Evolutionary conservation across 805 yeast genomes (phyloP), one percentile per base, ranked within the genome.

Genomic region (Myxozyma monticola): DNA sequence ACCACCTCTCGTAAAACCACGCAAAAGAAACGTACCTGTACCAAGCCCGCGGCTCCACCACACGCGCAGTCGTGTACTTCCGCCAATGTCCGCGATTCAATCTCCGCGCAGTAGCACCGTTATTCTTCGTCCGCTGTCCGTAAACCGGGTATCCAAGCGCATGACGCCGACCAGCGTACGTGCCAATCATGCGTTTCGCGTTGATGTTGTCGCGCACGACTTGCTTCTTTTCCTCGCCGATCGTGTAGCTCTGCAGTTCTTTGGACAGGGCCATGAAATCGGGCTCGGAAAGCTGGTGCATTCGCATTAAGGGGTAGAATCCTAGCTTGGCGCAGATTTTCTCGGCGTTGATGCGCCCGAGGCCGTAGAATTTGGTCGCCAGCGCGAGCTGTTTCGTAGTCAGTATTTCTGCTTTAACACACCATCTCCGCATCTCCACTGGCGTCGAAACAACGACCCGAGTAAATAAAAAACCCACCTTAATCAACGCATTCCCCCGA

Each of bases 101-200:
- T 68, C 81, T 83, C 72, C 82, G 83, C 18, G 98, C 99, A 22
- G 96, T 91, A 65, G 77, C 76, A 29, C 96, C 96, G 66, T 93
- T 93, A 57, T 85, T 87, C 73, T 88, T 82, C 15, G 99, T 93
- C 55, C 84, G 78, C 75, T 93, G 98, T 62, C 99, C 99, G 67
- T 78, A 78, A 22, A 84, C 91, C 17, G 95, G 93, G 29, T 45
- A 47, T 36, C 51, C 91, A 69, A 81, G 73, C 37, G 89, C 85
- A 67, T 93, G 98, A 71, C 98, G 83, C 65, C 84, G 70, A 72
- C 99, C 99, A 48, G 81, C 83, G 66, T 86, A 88, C 17, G 90
- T 81, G 24, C 96, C 96, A 45, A 85, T 90, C 48, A 76, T 72
- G 67, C 85, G 81, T 78, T 88, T 89, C 62, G 85, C 72, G 34